These are phyloP conservation scores for Talaromyces piceae DNA, from an alignment of 2,329 filamentous ascomycete species.

Conservation along the genomic window DNA sequence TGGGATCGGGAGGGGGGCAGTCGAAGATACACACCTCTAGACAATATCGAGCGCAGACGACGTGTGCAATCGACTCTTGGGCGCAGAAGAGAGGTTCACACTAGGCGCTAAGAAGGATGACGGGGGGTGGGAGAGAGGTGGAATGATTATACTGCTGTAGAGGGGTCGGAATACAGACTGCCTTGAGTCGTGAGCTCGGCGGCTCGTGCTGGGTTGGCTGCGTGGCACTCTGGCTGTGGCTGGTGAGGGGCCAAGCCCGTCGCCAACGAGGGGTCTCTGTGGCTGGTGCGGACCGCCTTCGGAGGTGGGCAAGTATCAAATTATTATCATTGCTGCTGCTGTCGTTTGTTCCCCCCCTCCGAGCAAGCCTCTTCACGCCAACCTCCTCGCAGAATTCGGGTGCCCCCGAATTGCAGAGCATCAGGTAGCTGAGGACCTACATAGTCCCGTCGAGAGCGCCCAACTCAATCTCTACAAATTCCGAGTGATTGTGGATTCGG, in stretches of 20 bases:
- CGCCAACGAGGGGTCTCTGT: slow-evolving; percentile 10
- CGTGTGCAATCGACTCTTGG: not conserved
- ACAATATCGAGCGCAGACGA: not conserved
- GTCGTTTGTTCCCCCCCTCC: too few species aligned
- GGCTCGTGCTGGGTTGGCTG: slow-evolving; percentile 1
- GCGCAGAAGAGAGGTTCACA: not conserved
- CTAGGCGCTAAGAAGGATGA: not conserved
- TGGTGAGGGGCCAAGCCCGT: slow-evolving; percentile 16
- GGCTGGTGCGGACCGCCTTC: slow-evolving; percentile 8
- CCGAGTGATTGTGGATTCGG: too few species aligned
- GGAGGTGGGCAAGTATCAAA: not conserved
- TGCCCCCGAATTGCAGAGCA: not conserved
- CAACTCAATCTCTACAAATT: not conserved
- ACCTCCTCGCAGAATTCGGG: not conserved
- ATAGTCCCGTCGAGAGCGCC: too few species aligned
- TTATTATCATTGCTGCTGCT: not conserved
- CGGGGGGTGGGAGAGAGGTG: not conserved
- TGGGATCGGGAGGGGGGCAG: slow-evolving; percentile 27
- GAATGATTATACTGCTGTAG: slow-evolving; percentile 9
- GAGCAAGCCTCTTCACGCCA: not conserved
- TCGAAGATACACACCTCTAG: not conserved
- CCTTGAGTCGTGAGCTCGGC: not conserved
- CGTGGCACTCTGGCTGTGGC: slow-evolving; percentile 17
- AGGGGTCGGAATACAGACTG: slow-evolving; percentile 5
- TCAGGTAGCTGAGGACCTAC: not conserved